Evolutionary conservation across 495 filamentous ascomycete genomes (phyloP).

Genomic region (Gamarada debralockiae): DNA sequence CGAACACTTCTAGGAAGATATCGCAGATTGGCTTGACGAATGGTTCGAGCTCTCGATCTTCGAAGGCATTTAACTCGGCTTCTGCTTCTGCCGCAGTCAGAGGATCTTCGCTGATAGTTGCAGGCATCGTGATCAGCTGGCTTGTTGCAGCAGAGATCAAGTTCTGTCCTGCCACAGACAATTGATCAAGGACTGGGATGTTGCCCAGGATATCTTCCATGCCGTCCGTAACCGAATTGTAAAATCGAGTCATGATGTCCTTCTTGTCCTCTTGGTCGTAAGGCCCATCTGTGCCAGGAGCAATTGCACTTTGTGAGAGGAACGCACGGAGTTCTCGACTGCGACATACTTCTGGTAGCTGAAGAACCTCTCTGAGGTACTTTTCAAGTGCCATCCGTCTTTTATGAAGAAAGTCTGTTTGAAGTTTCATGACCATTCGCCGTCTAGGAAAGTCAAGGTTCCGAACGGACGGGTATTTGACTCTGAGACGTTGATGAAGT

Average conservation of each 20-base stretch:
- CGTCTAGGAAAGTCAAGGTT: slow-evolving; percentile 88
- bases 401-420: slow-evolving; percentile 92
- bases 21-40: slow-evolving; percentile 99
- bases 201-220: slow-evolving; percentile 98
- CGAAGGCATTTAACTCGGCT: slow-evolving; percentile 90
- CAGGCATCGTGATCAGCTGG: slow-evolving; percentile 58
- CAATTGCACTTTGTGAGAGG: slow-evolving; percentile 82
- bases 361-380: slow-evolving; percentile 80
- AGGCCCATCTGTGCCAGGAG: slow-evolving; percentile 42
- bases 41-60: slow-evolving; percentile 82
- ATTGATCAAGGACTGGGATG: slow-evolving; percentile 91
- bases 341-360: slow-evolving; percentile 88
- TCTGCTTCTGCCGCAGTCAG: slow-evolving; percentile 83
- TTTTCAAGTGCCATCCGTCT: slow-evolving; percentile 75
- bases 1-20: slow-evolving; percentile 93
- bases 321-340: slow-evolving; percentile 91
- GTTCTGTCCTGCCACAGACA: slow-evolving; percentile 89
- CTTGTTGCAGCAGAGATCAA: slow-evolving; percentile 83
- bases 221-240: slow-evolving; percentile 93
- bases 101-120: slow-evolving; percentile 49
- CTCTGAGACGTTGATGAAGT: slow-evolving; percentile 82
- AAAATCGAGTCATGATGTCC: slow-evolving; percentile 90
- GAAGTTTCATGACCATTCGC: slow-evolving; percentile 91
- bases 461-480: slow-evolving; percentile 79
- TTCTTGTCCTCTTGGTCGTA: slow-evolving; percentile 59